Evolutionary conservation across 805 yeast genomes (phyloP), one percentile per base, ranked within the genome.

Genomic region (Candida orba): DNA sequence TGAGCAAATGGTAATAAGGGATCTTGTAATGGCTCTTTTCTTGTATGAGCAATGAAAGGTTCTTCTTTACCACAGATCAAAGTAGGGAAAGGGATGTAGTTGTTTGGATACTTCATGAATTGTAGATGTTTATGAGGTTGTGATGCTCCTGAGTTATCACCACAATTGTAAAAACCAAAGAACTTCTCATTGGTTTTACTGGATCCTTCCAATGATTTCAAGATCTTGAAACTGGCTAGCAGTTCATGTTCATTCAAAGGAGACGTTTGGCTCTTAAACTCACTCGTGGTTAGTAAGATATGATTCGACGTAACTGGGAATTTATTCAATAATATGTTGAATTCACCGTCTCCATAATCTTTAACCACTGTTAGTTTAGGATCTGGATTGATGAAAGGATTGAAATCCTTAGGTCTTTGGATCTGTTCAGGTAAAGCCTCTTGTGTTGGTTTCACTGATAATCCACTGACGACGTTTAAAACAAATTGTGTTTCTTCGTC

Each of bases 121-220:
- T 93, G 99, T 49, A 93, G 64, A 64, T 91, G 99, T 59, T 86
- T 88, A 66, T 91, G 99, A 39, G 85, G 82, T 57, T 89, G 93
- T 0, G 96, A 88, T n/a, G 96, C 95, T 2, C 98, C 99, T 49
- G 95, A 79, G 52, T 78, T 73, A 17, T 80, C 78, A 8, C 99
- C 99, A 57, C 87, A 80, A 63, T 91, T 91, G 72, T 78, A 91
- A 63, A 91, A 91, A 0, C 89, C 89, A 59, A 90, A 70, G 71
- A 85, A 82, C 44, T 75, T 71, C 32, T 65, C 64, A 25, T 64
- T 67, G 14, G 61, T 67, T 20, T 59, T 47, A 40, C 63, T 62
- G 6, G 47, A 52, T 10, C 54, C 46, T 53, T 78, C 76, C 41
- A 84, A 65, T 15, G 64, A 65, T 14, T 62, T 58, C 48, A 91